A percentile compares a stretch with the other conserved stretches of the same genome.
Evolutionary conservation across 441 rosid species (phyloP).

Genomic region (Caryocar brasiliense): DNA sequence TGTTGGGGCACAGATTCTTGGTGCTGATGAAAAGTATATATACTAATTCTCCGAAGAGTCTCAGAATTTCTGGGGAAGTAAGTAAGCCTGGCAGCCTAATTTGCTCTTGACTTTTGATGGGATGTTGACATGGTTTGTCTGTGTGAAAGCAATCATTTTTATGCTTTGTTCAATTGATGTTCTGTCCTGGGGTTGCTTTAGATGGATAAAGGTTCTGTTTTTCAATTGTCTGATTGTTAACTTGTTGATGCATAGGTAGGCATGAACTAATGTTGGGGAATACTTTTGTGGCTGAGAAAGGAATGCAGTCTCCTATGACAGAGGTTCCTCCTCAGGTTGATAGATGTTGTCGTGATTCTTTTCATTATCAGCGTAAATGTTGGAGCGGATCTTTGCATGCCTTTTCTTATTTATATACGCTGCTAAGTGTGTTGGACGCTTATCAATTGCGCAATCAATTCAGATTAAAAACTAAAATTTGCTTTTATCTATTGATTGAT

Average conservation of each 20-base stretch:
- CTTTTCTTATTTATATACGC: not conserved
- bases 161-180: too few relatives aligned
- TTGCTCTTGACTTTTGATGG: too few relatives aligned
- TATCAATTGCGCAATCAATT: not conserved
- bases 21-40: conserved; percentile 73
- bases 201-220: not conserved
- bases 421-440: too few relatives aligned
- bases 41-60: conserved; percentile 65
- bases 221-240: not conserved
- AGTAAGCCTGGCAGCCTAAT: too few relatives aligned
- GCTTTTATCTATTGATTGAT: not conserved
- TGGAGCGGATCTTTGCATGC: not conserved
- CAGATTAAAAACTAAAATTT: not conserved
- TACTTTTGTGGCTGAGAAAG: conserved; percentile 54
- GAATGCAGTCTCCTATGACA: conserved; percentile 45
- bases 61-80: conserved; percentile 87
- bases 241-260: conserved; percentile 48
- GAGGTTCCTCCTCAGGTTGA: conserved; percentile 84
- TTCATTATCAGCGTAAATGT: not conserved
- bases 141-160: too few relatives aligned
- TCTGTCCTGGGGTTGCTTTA: too few relatives aligned
- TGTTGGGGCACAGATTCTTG: conserved; percentile 89
- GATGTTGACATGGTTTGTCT: too few relatives aligned
- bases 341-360: not conserved
- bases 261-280: conserved; percentile 76